Evolutionary conservation across 139 green algal species (phyloP).

Genomic region (Tetraselmis striata): DNA sequence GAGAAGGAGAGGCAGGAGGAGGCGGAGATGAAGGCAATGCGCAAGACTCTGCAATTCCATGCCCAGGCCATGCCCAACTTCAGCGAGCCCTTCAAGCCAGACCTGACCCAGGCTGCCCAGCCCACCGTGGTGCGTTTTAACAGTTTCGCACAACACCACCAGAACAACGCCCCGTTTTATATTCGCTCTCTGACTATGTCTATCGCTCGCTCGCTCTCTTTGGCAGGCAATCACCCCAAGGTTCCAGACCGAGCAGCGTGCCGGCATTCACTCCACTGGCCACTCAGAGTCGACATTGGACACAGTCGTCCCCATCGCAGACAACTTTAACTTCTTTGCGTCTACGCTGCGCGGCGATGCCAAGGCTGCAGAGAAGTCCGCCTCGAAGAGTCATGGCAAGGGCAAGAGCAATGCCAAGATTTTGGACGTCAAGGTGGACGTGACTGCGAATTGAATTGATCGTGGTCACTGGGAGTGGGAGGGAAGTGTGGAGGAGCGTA

Average conservation of each 20-base stretch:
- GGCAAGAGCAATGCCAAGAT: background rate
- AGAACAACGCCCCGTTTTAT: too few relatives aligned
- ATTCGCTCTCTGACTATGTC: too few relatives aligned
- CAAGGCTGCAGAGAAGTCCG: background rate
- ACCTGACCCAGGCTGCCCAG: background rate
- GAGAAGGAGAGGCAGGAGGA: background rate
- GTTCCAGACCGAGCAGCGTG: background rate
- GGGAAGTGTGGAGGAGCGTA: too few relatives aligned
- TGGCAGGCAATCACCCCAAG: background rate
- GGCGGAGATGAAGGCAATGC: background rate
- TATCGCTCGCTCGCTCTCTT: too few relatives aligned
- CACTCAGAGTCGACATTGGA: background rate
- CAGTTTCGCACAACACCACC: too few relatives aligned
- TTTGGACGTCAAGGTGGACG: background rate
- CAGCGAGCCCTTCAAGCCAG: background rate
- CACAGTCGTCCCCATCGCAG: background rate
- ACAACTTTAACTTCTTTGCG: background rate
- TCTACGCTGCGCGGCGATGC: background rate
- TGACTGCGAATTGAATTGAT: background rate
- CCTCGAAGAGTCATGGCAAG: background rate
- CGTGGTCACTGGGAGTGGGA: too few relatives aligned
- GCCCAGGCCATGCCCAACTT: background rate
- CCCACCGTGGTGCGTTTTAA: too few relatives aligned
- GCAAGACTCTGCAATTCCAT: background rate
- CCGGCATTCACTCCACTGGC: background rate